Base-by-base conservation (phyloP, 495 filamentous ascomycete genomes). In the Amphirosellinia nigrospora region DNA sequence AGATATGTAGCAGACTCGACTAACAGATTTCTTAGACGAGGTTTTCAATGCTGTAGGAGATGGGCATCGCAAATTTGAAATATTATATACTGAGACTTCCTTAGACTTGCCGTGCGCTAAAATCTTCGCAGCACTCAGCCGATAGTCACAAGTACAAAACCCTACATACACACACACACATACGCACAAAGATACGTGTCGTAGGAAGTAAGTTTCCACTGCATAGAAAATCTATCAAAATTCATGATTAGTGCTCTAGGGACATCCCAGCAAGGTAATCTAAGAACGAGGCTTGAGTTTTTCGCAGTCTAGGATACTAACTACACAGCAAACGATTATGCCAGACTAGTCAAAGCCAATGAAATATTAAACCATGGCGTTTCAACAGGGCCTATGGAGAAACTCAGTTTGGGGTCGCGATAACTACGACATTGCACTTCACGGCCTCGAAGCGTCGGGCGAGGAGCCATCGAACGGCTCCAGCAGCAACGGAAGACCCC, bases 391-490 rank as follows among this genome's bases (percentile, higher is more conserved):
- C n/a, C 0, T 56, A 15, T 58, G 21, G 39, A 62, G 62, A 30
- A 75, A 60, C 36, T 72, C 71, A 15, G 55, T 74, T 32, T 74
- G 75, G 75, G 73, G 70, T 32, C 71, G 62, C 36, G 73, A 75
- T 10, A 48, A 64, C 16, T 55, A 71, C 15, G 52, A 75, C 8
- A 62, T 77, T 21, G 16, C 62, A 16, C 73, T 75, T 30, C 69
- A 46, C 7, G 62, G 63, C 1, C 65, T 71, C 34, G 69, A 69
- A 48, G 64, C 72, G 21, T 46, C 70, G n/a, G n/a, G n/a, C 2
- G 19, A 60, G 45, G 59, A 56, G 34, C 55, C 65, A 48, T 39
- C 41, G n/a, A 53, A 26, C 2, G 36, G 58, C 21, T 7, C 15
- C 3, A 61, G 6, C 63, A 10, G 13, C 59, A 28, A 13, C 36